phyloP scores from a whole-genome alignment of 1,139 yeast genomes.

The Taphrina deformans region DNA sequence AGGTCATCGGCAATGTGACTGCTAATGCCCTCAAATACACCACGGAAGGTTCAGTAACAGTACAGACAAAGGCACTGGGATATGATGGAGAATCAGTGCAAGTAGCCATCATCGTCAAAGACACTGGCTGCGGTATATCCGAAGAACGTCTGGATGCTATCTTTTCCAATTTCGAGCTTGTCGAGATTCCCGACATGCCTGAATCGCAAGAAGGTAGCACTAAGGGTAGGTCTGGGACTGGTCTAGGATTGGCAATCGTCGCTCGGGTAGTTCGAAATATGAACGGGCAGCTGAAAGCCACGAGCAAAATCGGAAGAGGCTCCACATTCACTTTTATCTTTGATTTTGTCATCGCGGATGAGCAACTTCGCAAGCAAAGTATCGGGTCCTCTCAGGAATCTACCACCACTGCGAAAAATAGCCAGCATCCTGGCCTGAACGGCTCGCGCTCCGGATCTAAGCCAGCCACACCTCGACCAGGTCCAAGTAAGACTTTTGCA shows the following conservation, averaged over 20 bases:
- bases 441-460: background rate
- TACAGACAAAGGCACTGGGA: slow-evolving; percentile 3
- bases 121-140: slow-evolving; percentile 35
- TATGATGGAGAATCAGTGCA: slow-evolving; percentile 4
- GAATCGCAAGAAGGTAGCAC: slow-evolving; percentile 5
- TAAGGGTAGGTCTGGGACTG: slow-evolving; percentile 7
- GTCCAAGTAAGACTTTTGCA: background rate
- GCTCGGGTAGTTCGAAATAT: slow-evolving; percentile 33
- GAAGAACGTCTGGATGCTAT: slow-evolving; percentile 27
- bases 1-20: slow-evolving; percentile 76
- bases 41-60: slow-evolving; percentile 56
- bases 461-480: background rate
- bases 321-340: slow-evolving; percentile 29
- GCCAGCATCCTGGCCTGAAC: background rate
- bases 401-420: background rate
- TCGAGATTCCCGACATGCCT: slow-evolving; percentile 2
- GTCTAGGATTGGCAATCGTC: slow-evolving; percentile 33
- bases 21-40: slow-evolving; percentile 90
- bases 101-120: slow-evolving; percentile 76
- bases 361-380: slow-evolving; percentile 3
- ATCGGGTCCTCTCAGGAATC: background rate
- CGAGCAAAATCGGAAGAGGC: slow-evolving; percentile 27
- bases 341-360: slow-evolving; percentile 11
- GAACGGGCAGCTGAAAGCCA: slow-evolving; percentile 31
- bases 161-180: slow-evolving; percentile 27